These are phyloP conservation scores for Bassia scoparia DNA, from an alignment of 148 eudicot genomes.

Conservation along the genomic window DNA sequence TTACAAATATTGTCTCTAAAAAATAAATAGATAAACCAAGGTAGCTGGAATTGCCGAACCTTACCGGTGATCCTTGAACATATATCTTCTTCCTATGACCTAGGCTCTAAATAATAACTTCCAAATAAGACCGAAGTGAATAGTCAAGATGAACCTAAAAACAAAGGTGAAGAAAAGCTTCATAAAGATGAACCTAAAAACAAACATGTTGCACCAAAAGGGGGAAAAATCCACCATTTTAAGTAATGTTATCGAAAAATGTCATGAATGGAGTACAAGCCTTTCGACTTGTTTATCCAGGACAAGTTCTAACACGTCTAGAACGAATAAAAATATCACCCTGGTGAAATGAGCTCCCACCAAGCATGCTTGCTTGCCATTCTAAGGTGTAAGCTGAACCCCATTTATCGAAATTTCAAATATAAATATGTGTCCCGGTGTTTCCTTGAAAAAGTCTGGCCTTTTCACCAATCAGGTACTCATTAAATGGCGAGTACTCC, in stretches of 20 bases:
- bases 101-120: conserved; percentile 62
- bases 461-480: conserved; percentile 77
- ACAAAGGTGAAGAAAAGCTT: neutral
- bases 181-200: neutral
- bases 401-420: conserved; percentile 79
- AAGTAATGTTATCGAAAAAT: neutral
- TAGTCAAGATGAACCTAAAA: conserved; percentile 67
- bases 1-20: conserved; percentile 3
- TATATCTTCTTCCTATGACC: conserved; percentile 71
- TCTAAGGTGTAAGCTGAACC: conserved; percentile 56
- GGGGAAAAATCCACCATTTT: no score
- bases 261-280: conserved; percentile 19
- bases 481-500: conserved; percentile 66
- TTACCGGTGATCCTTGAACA: conserved; percentile 72
- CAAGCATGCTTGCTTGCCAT: conserved; percentile 47
- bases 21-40: neutral
- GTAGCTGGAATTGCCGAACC: neutral
- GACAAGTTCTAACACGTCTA: conserved; percentile 61
- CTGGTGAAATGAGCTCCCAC: conserved; percentile 50
- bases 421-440: conserved; percentile 72
- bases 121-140: conserved; percentile 59
- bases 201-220: neutral
- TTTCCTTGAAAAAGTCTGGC: conserved; percentile 39
- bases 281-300: conserved; percentile 58
- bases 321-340: conserved; percentile 68